phyloP scores from a whole-genome alignment of 371 early-diverging fungal genomes.

The Thermomucor indicae-seudaticae region DNA sequence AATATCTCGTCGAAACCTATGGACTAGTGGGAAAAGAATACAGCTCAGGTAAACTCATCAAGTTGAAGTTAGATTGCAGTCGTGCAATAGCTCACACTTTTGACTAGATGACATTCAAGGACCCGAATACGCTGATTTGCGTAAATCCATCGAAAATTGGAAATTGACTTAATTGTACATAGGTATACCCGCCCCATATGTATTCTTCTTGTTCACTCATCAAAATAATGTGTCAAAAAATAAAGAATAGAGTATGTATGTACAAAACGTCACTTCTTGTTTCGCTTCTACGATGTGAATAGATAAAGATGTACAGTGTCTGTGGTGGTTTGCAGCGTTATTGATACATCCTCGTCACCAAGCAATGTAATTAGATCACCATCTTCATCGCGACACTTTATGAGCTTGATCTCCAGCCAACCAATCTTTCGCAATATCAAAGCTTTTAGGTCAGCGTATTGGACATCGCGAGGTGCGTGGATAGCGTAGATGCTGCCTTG shows the following conservation, averaged over 20 bases:
- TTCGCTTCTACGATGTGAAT: too few species aligned
- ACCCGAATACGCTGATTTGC: constrained; percentile 28
- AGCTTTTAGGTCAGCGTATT: constrained; percentile 62
- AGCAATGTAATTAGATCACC: constrained; percentile 75
- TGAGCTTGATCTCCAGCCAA: constrained; percentile 16
- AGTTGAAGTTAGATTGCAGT: too few species aligned
- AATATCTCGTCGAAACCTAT: constrained; percentile 37
- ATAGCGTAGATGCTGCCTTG: constrained; percentile 80
- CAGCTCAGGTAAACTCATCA: constrained; percentile 38
- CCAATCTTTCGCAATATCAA: constrained; percentile 76
- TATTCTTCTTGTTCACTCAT: too few species aligned
- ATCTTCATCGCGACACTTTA: constrained; percentile 84
- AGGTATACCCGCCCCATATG: too few species aligned
- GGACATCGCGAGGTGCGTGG: constrained; percentile 66
- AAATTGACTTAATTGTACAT: constrained; percentile 29
- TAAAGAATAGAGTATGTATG: too few species aligned
- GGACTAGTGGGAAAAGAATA: constrained; percentile 27
- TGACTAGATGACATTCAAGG: constrained; percentile 27
- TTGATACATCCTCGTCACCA: constrained; percentile 75
- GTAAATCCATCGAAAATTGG: constrained; percentile 32
- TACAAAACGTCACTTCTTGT: too few species aligned
- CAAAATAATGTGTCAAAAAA: too few species aligned
- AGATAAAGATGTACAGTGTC: too few species aligned
- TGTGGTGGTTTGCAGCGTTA: too few species aligned
- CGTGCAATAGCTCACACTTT: too few species aligned